These are phyloP conservation scores for Eimeria brunetti DNA, from an alignment of 169 alveolate species.

Conservation along the genomic window DNA sequence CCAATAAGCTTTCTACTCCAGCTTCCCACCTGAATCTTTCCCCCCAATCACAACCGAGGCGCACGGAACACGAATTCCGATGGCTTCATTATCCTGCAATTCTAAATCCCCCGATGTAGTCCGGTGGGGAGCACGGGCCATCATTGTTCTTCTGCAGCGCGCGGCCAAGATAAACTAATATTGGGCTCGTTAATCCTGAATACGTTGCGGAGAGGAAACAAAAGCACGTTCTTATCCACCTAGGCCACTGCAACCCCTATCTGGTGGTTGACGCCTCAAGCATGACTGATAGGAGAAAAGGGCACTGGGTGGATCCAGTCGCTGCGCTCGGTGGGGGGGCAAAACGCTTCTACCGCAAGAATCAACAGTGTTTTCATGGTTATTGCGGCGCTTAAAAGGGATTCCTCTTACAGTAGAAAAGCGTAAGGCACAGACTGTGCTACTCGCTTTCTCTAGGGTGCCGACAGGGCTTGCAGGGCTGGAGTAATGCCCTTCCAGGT, in stretches of 20 bases:
- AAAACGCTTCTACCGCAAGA: background rate
- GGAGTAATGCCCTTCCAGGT: background rate
- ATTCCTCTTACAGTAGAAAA: background rate
- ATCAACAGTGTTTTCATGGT: background rate
- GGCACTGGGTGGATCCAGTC: background rate
- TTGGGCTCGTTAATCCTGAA: background rate
- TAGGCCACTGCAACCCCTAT: constrained; percentile 9
- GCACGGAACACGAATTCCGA: constrained; percentile 29
- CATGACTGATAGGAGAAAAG: constrained; percentile 5
- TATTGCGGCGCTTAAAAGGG: background rate
- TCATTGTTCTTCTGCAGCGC: constrained; percentile 1
- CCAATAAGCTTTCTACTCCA: background rate
- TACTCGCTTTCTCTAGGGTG: background rate
- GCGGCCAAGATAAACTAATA: background rate
- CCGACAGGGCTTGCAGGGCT: constrained; percentile 52
- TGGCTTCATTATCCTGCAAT: constrained; percentile 33
- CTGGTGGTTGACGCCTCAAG: background rate
- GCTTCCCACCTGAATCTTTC: constrained; percentile 53
- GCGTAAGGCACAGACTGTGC: background rate
- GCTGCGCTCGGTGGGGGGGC: constrained; percentile 21
- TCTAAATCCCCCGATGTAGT: constrained; percentile 51
- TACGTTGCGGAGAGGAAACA: background rate
- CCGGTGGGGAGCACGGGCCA: constrained; percentile 37
- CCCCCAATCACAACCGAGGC: constrained; percentile 33
- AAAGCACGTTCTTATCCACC: background rate